Base-by-base conservation (phyloP, 192 early-diverging fungal species). In the Chytriomyces confervae region DNA sequence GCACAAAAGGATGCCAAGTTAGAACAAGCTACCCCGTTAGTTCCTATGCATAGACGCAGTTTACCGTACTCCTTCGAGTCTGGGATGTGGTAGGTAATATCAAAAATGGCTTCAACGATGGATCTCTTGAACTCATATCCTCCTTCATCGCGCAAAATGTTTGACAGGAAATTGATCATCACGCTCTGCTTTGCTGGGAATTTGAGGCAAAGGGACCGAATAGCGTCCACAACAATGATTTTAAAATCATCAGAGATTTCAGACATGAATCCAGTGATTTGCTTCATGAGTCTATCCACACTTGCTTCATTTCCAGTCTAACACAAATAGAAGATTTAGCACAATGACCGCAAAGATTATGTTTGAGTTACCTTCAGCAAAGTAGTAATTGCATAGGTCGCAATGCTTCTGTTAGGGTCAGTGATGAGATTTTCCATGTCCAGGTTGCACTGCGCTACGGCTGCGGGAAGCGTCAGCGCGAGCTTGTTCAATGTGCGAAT, bases 161-260 rank as follows among this genome's bases (percentile, higher is more conserved):
- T 92, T 47, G 93, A 91, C 81, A 99, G 84, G 83, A 99, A 99
- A 72, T 86, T 91, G 75, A 99, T 85, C 93, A 99, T 98, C 60
- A 94, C 81, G 44, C 86, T 86, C 78, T 99, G 97, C 86, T 99
- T 99, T 44, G 90, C 80, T 16, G 97, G 97, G 89, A 98, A 99
- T 85, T 98, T 97, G 79, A 96, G 88, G 77, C 95, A 96, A 20
- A 99, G 83, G 20, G 95, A 93, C 66, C 97, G 92, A 68, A 98
- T 94, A 44, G 97, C 97, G 73, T 99, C 97, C 49, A 98, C 94
- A 18, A 99, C 95, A 74, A 98, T 95, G 27, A 98, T 91, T 87
- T 99, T 99, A 88, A 98, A 99, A 80, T 99, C 97, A 83, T 97
- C 97, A 46, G 95, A 93, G 61, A 99, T 99, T 82, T 99, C 97